Base-by-base conservation (phyloP, 2,329 filamentous ascomycete genomes). In the Lomentospora prolificans region DNA sequence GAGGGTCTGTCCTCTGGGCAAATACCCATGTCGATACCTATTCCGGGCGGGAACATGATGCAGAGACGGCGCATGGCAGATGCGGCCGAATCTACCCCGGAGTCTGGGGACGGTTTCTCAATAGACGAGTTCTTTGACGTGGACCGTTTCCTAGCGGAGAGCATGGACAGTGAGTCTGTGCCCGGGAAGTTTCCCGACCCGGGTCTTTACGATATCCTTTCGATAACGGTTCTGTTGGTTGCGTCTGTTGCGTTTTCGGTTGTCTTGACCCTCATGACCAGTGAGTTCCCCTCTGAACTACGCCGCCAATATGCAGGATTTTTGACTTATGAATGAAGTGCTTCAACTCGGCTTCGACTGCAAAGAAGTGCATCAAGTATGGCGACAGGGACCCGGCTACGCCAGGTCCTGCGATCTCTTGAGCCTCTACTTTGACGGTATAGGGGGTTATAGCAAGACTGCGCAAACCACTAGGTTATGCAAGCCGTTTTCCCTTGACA, bases 231-330 rank as follows among this genome's bases (percentile, higher is more conserved):
- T 46, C 55, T 59, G n/a, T n/a, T 61, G n/a, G 41, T 60, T 10
- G 58, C 57, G 4, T 60, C 60, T 1, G 57, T 60, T 3, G 60
- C 57, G 2, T 59, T 61, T 31, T 59, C 58, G 3, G 51, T 59
- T 0, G 51, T 59, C 28, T 31, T 61, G 3, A 58, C 56, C 1
- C 25, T 60, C 19, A 55, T 59, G 30, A 12, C 58, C 6, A 44
- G 57, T 56, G n/a, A 53, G 55, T 31, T 12, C 27, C n/a, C 9
- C 41, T 36, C 27, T 30, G 24, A 10, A 7, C 17, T 3, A n/a
- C 53, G 9, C 12, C 8, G 4, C 19, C 8, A 25, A 3, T 5
- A 3, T 27, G 1, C 10, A 4, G 25, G 46, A 28, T 19, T 9
- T 28, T 17, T 41, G 24, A 22, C 14, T 27, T 4, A 33, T 33